Base-by-base conservation (phyloP, 768 basidiomycete species). In the Trametes cingulata region DNA sequence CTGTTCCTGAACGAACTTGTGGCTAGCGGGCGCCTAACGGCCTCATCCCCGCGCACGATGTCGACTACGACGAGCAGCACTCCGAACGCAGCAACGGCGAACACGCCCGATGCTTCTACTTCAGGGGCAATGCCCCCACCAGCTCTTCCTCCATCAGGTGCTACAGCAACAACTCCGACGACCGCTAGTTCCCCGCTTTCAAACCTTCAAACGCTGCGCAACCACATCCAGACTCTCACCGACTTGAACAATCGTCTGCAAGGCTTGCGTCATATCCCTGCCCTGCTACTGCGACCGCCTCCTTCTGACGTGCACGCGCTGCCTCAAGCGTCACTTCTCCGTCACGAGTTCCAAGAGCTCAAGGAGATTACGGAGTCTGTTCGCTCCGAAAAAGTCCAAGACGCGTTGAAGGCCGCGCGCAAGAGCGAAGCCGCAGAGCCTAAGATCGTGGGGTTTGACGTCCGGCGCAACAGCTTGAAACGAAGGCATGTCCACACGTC, bases 371-470 rank as follows among this genome's bases (percentile, higher is more conserved):
- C 73, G n/a, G 81, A 82, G 5, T 67, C 72, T 25, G 62, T 86
- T 4, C 71, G 77, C 24, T 81, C 82, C 5, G 81, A 81, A 47
- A 73, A 75, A 6, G 77, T 85, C 6, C 89, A 91, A 70, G 75
- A 80, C 0, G 88, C 87, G 2, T 72, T 91, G 53, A 72, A 70
- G 37, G 74, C 76, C 5, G 88, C 87, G 20, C 74, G 73, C 46
- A 78, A 80, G 22, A 88, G 88, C 58, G 80, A 85, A 67, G 71
- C 75, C 29, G 69, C 71, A 27, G 88, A 90, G 70, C 71, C 72
- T 15, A 78, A 74, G 19, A 82, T 81, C 41, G 74, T 88, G 46
- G 75, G 74, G 49, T 69, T 76, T 56, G 73, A 77, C 58, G 68
- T 76, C 25, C 76, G 82, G 54, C 75, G 82, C 60, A 79, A 83